These are phyloP conservation scores for Detonula confervacea DNA, from an alignment of 352 stramenopile species.

Conservation along the genomic window DNA sequence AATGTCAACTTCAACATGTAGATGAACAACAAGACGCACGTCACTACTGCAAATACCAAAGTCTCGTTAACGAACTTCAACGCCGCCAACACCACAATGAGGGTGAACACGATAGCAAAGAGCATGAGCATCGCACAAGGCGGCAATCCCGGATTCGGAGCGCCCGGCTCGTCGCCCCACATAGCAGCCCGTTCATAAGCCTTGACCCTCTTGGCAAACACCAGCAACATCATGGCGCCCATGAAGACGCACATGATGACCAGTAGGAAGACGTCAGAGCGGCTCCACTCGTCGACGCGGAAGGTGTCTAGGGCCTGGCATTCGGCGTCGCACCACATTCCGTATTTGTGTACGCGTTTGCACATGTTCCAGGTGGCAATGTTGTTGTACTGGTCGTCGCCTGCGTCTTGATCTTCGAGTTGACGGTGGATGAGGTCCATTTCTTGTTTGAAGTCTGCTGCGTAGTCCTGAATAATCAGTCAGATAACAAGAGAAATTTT, in stretches of 20 bases:
- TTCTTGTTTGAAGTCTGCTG: constrained; percentile 40
- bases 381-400: too few relatives aligned
- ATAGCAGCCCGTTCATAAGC: constrained; percentile 63
- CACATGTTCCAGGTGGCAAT: constrained; percentile 81
- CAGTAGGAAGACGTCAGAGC: constrained; percentile 78
- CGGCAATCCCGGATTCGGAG: constrained; percentile 65
- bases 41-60: constrained; percentile 77
- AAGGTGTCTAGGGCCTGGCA: constrained; percentile 76
- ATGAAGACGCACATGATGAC: constrained; percentile 83
- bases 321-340: constrained; percentile 77
- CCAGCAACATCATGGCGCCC: constrained; percentile 77
- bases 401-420: constrained; percentile 5
- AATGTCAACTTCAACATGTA: constrained; percentile 85
- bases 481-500: too few relatives aligned
- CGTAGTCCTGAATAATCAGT: constrained; percentile 35
- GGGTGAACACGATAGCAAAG: constrained; percentile 67
- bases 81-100: constrained; percentile 67
- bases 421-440: constrained; percentile 27
- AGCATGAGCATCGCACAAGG: constrained; percentile 74
- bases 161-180: constrained; percentile 62
- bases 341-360: constrained; percentile 76
- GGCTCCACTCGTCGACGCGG: constrained; percentile 74
- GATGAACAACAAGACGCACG: constrained; percentile 80
- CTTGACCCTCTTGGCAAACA: constrained; percentile 81
- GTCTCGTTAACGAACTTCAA: constrained; percentile 84